A percentile compares a stretch with the other conserved stretches of the same genome.
These are phyloP conservation scores for Exsudoporus frostii DNA, from an alignment of 768 basidiomycete genomes.

Conservation along the genomic window DNA sequence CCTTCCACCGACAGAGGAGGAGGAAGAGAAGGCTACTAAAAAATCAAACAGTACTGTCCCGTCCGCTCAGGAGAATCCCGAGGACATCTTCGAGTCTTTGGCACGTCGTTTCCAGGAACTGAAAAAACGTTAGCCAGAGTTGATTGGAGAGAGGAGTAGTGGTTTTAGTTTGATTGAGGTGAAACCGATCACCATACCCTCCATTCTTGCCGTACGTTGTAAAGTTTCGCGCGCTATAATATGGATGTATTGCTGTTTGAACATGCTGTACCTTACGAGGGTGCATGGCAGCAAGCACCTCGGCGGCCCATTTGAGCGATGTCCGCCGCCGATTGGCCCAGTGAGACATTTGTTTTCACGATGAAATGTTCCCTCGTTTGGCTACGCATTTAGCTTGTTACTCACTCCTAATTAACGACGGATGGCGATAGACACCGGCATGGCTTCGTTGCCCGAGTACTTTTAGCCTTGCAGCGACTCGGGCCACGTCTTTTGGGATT, in stretches of 20 bases:
- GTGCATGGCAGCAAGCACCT: neutral
- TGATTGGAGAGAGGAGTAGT: neutral
- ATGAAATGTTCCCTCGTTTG: neutral
- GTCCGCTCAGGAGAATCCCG: constrained; percentile 26
- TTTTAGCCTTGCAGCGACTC: neutral
- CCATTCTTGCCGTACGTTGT: neutral
- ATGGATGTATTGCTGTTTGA: constrained; percentile 3
- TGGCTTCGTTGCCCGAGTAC: too few species aligned
- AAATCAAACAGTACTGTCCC: constrained; percentile 1
- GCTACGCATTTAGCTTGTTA: neutral
- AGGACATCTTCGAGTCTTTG: constrained; percentile 75
- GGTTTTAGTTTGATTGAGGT: neutral
- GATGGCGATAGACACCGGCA: neutral
- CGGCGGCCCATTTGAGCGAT: constrained; percentile 5
- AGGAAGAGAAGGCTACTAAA: constrained; percentile 30
- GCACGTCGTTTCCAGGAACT: constrained; percentile 80
- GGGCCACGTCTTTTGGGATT: neutral
- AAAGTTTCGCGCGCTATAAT: constrained; percentile 9
- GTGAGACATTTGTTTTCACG: neutral
- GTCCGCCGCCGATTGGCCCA: constrained; percentile 16
- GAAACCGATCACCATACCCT: constrained; percentile 8
- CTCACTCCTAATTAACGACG: neutral
- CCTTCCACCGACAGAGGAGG: constrained; percentile 49
- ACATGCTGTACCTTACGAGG: constrained; percentile 5
- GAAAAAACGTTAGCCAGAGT: constrained; percentile 63